phyloP scores from a whole-genome alignment of 2,329 filamentous ascomycete genomes.

The Trichoderma koningiopsis region DNA sequence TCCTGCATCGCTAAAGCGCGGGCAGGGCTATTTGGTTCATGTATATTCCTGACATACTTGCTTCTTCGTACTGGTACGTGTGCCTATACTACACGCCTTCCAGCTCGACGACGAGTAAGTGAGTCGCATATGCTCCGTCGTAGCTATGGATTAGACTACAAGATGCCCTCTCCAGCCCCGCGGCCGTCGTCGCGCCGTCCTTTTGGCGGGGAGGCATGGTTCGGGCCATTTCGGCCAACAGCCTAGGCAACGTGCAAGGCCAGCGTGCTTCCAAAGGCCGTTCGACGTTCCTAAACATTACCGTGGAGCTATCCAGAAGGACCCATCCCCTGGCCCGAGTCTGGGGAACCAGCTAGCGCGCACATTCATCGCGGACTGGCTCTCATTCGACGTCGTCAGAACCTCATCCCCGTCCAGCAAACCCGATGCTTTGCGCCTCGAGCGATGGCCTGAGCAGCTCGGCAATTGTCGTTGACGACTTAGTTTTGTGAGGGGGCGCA shows the following conservation, averaged over 20 bases:
- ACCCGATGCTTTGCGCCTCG: conserved; percentile 11
- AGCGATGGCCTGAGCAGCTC: not conserved
- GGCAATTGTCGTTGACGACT: not conserved
- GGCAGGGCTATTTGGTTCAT: conserved; percentile 17
- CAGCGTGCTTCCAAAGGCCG: conserved; percentile 14
- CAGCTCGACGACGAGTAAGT: conserved; percentile 8
- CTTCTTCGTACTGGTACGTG: not conserved
- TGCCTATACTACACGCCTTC: not conserved
- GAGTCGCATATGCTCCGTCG: not conserved
- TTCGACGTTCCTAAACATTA: not conserved
- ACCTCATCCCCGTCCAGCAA: not conserved
- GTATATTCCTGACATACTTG: conserved; percentile 21
- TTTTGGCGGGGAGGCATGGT: conserved; percentile 21
- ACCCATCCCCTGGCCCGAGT: conserved; percentile 20
- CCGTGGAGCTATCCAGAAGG: conserved; percentile 14
- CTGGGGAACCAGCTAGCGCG: conserved; percentile 26
- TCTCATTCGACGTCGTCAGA: conserved; percentile 25
- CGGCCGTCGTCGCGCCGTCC: not conserved
- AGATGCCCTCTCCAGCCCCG: not conserved
- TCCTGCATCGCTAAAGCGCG: conserved; percentile 13
- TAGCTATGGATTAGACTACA: not conserved
- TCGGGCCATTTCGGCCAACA: conserved; percentile 33
- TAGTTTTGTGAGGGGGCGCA: not conserved
- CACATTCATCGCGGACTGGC: conserved; percentile 23
- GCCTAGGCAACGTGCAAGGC: conserved; percentile 31